Percentiles rank a stretch among this genome's conserved stretches.
phyloP scores from a whole-genome alignment of 352 stramenopile species.

The Saprolegnia parasitica region DNA sequence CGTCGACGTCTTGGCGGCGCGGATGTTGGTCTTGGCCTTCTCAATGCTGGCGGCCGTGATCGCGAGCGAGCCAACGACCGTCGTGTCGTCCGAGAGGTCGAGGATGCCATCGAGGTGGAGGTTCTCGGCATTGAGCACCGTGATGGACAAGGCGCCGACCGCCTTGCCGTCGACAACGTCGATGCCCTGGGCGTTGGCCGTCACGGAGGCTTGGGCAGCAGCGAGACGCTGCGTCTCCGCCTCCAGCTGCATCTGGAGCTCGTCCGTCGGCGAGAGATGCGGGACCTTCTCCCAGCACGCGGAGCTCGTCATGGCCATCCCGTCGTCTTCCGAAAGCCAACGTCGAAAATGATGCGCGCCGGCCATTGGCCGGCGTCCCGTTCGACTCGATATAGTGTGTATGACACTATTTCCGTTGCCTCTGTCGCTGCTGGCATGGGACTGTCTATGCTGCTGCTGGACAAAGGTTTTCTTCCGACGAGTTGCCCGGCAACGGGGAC shows the following conservation, averaged over 20 bases:
- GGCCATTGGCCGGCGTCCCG: not conserved
- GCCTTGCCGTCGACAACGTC: slow-evolving; percentile 60
- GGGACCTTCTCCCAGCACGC: slow-evolving; percentile 75
- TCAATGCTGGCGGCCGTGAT: slow-evolving; percentile 58
- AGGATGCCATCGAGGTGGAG: slow-evolving; percentile 34
- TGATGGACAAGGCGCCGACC: slow-evolving; percentile 44
- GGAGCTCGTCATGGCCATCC: slow-evolving; percentile 43
- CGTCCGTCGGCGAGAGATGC: slow-evolving; percentile 57
- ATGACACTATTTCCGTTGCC: not conserved
- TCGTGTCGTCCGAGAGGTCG: slow-evolving; percentile 36
- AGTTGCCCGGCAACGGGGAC: no score
- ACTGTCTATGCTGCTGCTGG: no score
- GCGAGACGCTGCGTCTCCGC: slow-evolving; percentile 56
- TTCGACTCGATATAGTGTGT: not conserved
- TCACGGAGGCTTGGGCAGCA: slow-evolving; percentile 35
- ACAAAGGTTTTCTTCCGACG: no score
- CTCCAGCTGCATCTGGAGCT: slow-evolving; percentile 67
- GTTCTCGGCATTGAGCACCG: slow-evolving; percentile 46
- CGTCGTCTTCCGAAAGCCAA: not conserved
- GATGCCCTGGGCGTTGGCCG: slow-evolving; percentile 76
- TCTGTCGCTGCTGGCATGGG: no score
- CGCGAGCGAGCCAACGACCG: slow-evolving; percentile 28
- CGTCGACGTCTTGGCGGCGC: slow-evolving; percentile 63
- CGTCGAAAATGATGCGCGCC: not conserved
- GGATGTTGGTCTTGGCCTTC: slow-evolving; percentile 49